Base-by-base conservation (phyloP, 495 filamentous ascomycete species). In the Podospora pseudocomata region DNA sequence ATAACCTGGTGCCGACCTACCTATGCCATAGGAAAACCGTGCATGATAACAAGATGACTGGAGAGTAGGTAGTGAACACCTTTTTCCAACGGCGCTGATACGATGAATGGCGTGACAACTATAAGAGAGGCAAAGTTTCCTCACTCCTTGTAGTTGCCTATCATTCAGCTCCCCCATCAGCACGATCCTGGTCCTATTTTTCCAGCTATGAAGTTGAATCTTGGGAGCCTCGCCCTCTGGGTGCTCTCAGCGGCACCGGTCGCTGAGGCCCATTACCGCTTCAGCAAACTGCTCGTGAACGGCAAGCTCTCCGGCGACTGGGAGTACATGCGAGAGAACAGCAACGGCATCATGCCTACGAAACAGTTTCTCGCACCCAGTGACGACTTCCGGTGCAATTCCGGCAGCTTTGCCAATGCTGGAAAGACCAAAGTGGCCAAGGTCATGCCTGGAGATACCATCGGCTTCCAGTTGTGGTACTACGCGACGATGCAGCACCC, bases 301-400 rank as follows among this genome's bases (percentile, higher is more conserved):
- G 70, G 67, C 55, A 18, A 60, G 19, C 49, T 65, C 7, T 49
- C 63, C 34, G 61, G 55, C 59, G 67, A 69, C 53, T 72, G 32
- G 18, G 67, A 66, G 55, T 67, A 72, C 67, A 68, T 72, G 63
- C 68, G 70, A 49, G 62, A 67, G 56, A 69, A 65, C 60, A 65
- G 27, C 63, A 72, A 72, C 65, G 63, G 65, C 54, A 66, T 70
- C 64, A 67, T 61, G 58, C 70, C 68, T 75, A 80, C 49, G 71
- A 64, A 39, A 58, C 71, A 66, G 57, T 67, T 68, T 55, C 74
- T 79, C 18, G 72, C 64, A 23, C 73, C 69, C 58, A 72, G 71
- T 39, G 76, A 76, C 66, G 66, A 68, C 49, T 72, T 83, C 16
- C 68, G 80, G 49, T 82, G 80, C 74, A 71, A 71, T 58, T 60